phyloP scores from a whole-genome alignment of 2,329 filamentous ascomycete genomes.

The Fusarium sp. region DNA sequence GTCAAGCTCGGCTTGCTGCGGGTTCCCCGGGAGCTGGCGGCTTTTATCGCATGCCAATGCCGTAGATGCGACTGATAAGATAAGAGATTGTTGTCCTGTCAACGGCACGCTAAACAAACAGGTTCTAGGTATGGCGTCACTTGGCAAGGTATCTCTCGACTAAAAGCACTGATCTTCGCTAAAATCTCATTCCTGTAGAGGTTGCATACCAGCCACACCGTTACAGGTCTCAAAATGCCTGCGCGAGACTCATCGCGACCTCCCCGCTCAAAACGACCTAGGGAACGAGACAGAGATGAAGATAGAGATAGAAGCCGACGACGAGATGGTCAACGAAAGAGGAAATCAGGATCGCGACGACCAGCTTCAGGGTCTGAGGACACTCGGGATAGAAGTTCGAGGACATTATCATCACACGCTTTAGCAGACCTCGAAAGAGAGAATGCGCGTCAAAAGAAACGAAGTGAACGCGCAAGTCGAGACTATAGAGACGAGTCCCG shows the following conservation, averaged over 20 bases:
- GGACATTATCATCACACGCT: conserved; percentile 62
- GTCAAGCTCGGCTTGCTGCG: conserved; percentile 54
- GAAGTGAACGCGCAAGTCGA: conserved; percentile 32
- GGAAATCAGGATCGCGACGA: conserved; percentile 48
- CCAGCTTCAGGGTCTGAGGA: conserved; percentile 51
- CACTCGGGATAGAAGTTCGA: conserved; percentile 44
- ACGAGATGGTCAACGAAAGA: conserved; percentile 53
- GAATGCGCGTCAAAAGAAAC: conserved; percentile 62
- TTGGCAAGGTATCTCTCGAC: conserved; percentile 3
- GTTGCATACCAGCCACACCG: conserved; percentile 44
- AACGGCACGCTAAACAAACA: conserved; percentile 48
- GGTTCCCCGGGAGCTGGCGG: conserved; percentile 43
- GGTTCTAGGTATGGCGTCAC: conserved; percentile 36
- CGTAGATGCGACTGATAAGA: conserved; percentile 47
- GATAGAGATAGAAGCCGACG: conserved; percentile 35
- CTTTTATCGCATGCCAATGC: conserved; percentile 39
- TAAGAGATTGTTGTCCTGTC: conserved; percentile 53
- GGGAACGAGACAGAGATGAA: conserved; percentile 41
- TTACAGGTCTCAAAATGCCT: conserved; percentile 48
- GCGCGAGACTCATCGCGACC: conserved; percentile 50
- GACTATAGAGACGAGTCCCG: conserved; percentile 46
- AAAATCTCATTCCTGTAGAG: conserved; percentile 17
- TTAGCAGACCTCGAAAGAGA: conserved; percentile 73
- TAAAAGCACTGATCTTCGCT: conserved; percentile 23
- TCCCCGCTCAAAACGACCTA: conserved; percentile 42